Percentiles rank a stretch among this genome's conserved stretches.
Evolutionary conservation across 345 rosid species (phyloP).

Genomic region (Trapa bicornis): DNA sequence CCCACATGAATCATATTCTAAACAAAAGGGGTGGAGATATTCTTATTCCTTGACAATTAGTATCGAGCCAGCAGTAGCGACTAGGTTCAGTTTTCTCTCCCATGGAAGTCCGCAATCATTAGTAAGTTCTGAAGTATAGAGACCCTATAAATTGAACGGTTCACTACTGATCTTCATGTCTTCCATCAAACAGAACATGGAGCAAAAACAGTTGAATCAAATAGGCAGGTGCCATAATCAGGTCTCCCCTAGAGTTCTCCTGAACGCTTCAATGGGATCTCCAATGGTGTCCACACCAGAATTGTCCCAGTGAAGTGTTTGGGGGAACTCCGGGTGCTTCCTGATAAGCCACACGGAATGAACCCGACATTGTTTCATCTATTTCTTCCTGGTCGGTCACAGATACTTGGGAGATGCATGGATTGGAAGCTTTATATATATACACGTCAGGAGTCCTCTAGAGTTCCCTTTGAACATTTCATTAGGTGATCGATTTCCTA

Average conservation of each 20-base stretch:
- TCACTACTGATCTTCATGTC: neutral
- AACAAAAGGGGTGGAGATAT: neutral
- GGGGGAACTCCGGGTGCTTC: constrained; percentile 40
- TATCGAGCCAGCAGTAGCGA: neutral
- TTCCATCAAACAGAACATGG: neutral
- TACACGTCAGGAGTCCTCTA: constrained; percentile 13
- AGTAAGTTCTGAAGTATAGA: neutral
- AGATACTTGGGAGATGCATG: neutral
- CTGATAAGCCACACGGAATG: neutral
- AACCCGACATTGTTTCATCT: neutral
- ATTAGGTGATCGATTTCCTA: constrained; percentile 11
- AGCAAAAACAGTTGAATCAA: too few species aligned
- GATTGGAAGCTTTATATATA: neutral
- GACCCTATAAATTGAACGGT: neutral
- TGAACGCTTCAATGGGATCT: constrained; percentile 15
- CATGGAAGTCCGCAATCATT: neutral
- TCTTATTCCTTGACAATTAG: neutral
- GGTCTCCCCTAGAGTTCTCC: too few species aligned
- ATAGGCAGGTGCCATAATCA: too few species aligned
- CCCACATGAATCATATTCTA: neutral
- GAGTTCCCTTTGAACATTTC: constrained; percentile 34
- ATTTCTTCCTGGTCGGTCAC: neutral
- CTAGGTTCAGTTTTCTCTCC: neutral
- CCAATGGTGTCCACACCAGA: neutral
- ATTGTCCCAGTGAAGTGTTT: constrained; percentile 34